Base-by-base conservation (phyloP, 2,329 filamentous ascomycete species). In the Pseudogymnoascus sp. region DNA sequence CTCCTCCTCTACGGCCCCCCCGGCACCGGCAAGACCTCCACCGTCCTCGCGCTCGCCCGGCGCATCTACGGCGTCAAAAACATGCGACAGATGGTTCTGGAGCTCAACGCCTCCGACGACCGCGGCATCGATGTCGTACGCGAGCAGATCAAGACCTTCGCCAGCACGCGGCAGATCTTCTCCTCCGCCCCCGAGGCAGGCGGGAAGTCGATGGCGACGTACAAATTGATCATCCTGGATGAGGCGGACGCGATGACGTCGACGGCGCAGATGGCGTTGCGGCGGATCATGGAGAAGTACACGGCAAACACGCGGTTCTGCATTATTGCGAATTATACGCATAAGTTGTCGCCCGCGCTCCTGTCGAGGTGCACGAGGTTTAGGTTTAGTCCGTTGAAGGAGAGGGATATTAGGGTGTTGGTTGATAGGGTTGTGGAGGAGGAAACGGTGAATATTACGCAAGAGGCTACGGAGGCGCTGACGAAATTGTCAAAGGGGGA, bases 211-310 rank as follows among this genome's bases (percentile, higher is more conserved):
- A 77, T 93, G 26, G 91, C 90, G 0, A 84, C 84, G 3, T 99
- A 89, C 81, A 99, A 99, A 79, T 86, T 99, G 69, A 98, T 99
- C 73, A 91, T 99, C 62, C 85, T 99, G 4, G 95, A 99, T 75
- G 95, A 99, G 79, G 95, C 95, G n/a, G 95, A 99, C 75, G 95
- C 95, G 62, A 99, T 99, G 95, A 99, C 95, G n/a, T 89, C 91
- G 62, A 96, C 93, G 0, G 95, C 95, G 5, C 95, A 99, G 77
- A 99, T 99, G 93, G 95, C 95, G 0, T 81, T 99, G 62, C 85
- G 95, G 66, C 83, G 95, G 59, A 98, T 99, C 73, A 99, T 99
- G 95, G 95, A 99, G 74, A 96, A 96, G 78, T 99, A 99, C 79
- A 99, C 95, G 0, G 90, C 90, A 65, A 99, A 99, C 78, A 97